Conservation (phyloP, 2,329 filamentous ascomycete genomes). For the Aspergillus hortae region DNA sequence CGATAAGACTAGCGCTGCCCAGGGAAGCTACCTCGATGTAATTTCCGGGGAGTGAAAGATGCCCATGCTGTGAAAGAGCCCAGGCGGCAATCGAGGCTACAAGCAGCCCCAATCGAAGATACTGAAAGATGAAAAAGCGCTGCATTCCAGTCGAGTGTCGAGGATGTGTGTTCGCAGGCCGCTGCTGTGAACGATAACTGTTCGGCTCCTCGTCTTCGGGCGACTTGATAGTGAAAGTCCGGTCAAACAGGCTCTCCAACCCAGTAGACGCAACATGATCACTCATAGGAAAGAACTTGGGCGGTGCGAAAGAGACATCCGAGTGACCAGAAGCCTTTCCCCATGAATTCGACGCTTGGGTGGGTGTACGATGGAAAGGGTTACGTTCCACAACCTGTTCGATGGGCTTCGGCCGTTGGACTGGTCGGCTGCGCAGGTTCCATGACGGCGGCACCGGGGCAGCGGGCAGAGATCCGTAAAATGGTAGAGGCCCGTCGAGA, state of each 20-base stretch:
- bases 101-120: constrained; percentile 28
- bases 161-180: constrained; percentile 3
- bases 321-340: constrained; percentile 13
- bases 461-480: constrained; percentile 41
- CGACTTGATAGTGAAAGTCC: constrained; percentile 39
- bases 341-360: constrained; percentile 21
- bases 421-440: constrained; percentile 32
- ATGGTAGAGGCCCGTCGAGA: constrained; percentile 37
- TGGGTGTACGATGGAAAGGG: constrained; percentile 34
- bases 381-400: constrained; percentile 34
- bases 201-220: constrained; percentile 23
- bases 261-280: constrained; percentile 43
- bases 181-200: constrained; percentile 16
- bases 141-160: constrained; percentile 9
- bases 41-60: constrained; percentile 31
- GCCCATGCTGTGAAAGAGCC: constrained; percentile 29
- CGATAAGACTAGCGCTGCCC: constrained; percentile 37
- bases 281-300: constrained; percentile 43
- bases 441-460: constrained; percentile 39
- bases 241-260: constrained; percentile 45
- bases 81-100: constrained; percentile 29
- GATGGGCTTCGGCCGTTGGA: constrained; percentile 28
- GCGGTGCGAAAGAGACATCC: constrained; percentile 39
- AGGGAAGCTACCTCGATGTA: constrained; percentile 37
- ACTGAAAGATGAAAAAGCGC: constrained; percentile 22